These are phyloP conservation scores for Backusella australiensis DNA, from an alignment of 192 early-diverging fungal genomes.

Conservation along the genomic window DNA sequence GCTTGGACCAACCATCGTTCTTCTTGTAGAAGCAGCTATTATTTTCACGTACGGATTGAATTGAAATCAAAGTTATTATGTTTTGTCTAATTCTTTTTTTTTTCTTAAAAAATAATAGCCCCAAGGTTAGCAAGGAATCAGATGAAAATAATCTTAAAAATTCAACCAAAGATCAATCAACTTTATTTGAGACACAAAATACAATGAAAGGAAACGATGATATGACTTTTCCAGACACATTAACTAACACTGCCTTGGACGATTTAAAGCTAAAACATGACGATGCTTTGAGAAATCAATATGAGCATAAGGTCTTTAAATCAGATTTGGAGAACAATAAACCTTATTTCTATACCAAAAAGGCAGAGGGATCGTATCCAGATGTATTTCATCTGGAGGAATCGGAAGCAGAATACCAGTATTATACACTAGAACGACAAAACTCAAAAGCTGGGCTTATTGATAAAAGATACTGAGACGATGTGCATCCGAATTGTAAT, in stretches of 20 bases:
- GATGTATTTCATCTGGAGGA: neutral
- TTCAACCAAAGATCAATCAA: neutral
- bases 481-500: too few relatives aligned
- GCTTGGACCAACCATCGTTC: constrained; percentile 1
- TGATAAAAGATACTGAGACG: neutral
- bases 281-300: neutral
- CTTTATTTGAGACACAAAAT: neutral
- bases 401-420: neutral
- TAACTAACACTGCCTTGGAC: neutral
- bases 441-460: neutral
- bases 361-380: too few relatives aligned
- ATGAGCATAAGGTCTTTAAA: too few relatives aligned
- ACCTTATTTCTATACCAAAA: too few relatives aligned
- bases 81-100: neutral
- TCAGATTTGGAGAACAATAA: too few relatives aligned
- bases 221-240: neutral
- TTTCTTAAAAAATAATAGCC: neutral
- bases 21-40: constrained; percentile 24
- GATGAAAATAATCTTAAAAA: neutral
- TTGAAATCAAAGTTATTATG: neutral
- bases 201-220: neutral
- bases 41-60: constrained; percentile 14
- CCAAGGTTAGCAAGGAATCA: neutral
- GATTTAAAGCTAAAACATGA: neutral
- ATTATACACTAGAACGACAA: neutral